phyloP scores from a whole-genome alignment of 2,329 filamentous ascomycete species.

The Cladophialophora yegresii region DNA sequence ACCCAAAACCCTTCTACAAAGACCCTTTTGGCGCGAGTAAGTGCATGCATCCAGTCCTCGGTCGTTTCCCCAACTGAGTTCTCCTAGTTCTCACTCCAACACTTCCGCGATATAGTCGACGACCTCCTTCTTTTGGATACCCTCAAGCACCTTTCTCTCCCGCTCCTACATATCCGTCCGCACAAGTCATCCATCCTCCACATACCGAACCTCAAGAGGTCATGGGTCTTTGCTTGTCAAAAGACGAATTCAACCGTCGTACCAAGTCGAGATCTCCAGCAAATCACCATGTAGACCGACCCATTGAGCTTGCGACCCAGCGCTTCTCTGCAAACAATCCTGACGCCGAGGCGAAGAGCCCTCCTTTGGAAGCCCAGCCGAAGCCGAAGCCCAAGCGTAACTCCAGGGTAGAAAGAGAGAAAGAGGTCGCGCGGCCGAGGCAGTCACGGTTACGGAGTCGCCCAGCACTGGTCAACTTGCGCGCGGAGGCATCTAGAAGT shows the following conservation, averaged over 20 bases:
- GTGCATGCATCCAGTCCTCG: neutral
- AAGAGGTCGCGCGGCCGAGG: neutral
- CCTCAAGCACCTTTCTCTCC: slow-evolving; percentile 11
- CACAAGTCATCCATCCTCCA: slow-evolving; percentile 4
- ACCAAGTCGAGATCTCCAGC: slow-evolving; percentile 20
- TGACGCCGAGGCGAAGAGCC: slow-evolving; percentile 16
- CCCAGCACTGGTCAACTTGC: slow-evolving; percentile 17
- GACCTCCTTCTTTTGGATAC: slow-evolving; percentile 7
- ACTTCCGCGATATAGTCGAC: slow-evolving; percentile 17
- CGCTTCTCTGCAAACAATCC: slow-evolving; percentile 17
- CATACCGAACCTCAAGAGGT: slow-evolving; percentile 28
- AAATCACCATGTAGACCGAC: slow-evolving; percentile 5
- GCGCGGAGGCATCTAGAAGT: slow-evolving; percentile 18
- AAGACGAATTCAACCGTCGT: slow-evolving; percentile 26
- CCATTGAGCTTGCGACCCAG: slow-evolving; percentile 26
- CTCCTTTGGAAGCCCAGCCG: slow-evolving; percentile 7
- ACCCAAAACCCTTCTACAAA: slow-evolving; percentile 18
- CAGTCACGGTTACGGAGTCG: slow-evolving; percentile 19
- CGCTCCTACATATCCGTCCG: slow-evolving; percentile 21
- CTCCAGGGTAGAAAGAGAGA: neutral
- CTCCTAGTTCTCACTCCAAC: slow-evolving; percentile 15
- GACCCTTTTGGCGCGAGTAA: slow-evolving; percentile 3
- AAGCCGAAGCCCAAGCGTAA: slow-evolving; percentile 8
- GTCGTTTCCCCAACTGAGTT: neutral
- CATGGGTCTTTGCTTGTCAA: slow-evolving; percentile 24